These are phyloP conservation scores for Penicillium sp. DNA, from an alignment of 2,329 filamentous ascomycete genomes.

Conservation along the genomic window DNA sequence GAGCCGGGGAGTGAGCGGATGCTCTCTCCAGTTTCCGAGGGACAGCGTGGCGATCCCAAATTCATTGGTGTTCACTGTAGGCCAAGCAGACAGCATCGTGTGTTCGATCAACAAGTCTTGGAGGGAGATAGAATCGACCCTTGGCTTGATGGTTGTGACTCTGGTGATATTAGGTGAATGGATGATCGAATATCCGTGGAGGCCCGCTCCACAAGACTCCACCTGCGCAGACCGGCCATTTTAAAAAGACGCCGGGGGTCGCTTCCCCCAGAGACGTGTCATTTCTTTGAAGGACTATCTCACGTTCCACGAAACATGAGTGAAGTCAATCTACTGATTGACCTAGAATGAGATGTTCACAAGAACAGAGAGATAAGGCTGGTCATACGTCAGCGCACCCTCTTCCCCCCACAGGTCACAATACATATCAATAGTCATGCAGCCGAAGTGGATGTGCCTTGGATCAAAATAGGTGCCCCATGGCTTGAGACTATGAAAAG, in stretches of 20 bases:
- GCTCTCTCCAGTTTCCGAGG: conserved; percentile 35
- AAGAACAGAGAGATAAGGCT: neutral
- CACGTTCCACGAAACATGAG: neutral
- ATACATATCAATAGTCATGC: neutral
- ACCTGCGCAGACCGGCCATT: conserved; percentile 9
- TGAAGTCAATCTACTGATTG: neutral
- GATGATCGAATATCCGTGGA: conserved; percentile 17
- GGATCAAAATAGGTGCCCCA: neutral
- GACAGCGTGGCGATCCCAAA: conserved; percentile 41
- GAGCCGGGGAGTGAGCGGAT: conserved; percentile 34
- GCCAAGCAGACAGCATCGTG: conserved; percentile 24
- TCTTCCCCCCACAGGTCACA: neutral
- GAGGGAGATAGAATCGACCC: neutral
- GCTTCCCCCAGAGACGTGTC: neutral
- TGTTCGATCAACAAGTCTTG: neutral
- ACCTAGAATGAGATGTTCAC: too few relatives aligned
- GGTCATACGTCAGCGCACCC: neutral
- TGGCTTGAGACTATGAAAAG: too few relatives aligned
- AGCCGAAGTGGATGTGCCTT: neutral
- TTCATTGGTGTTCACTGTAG: conserved; percentile 24
- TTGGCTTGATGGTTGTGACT: neutral
- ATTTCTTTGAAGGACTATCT: neutral
- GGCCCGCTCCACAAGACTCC: neutral
- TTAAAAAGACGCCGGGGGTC: conserved; percentile 6
- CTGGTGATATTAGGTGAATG: neutral